phyloP scores from a whole-genome alignment of 176 grass and related monocot species.

The Aechmea fasciata region DNA sequence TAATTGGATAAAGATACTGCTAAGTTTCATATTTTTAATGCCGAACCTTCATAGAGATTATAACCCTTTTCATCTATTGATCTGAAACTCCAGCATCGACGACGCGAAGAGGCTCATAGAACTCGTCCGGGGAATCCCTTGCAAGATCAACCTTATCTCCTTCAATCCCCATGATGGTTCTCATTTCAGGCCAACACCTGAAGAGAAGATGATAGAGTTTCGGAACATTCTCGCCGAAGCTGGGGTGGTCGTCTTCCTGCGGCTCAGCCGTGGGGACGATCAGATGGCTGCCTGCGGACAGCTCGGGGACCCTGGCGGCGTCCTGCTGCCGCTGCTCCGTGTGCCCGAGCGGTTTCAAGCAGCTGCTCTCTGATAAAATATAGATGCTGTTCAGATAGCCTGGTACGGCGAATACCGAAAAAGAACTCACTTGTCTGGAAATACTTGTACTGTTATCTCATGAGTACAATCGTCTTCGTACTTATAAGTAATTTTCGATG shows the following conservation, averaged over 20 bases:
- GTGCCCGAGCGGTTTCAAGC: constrained; percentile 70
- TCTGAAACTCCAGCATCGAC: constrained; percentile 38
- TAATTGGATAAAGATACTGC: neutral
- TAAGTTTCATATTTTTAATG: too few relatives aligned
- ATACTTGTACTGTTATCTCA: too few relatives aligned
- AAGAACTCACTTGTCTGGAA: too few relatives aligned
- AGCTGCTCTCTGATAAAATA: constrained; percentile 29
- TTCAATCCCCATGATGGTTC: constrained; percentile 83
- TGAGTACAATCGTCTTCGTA: too few relatives aligned
- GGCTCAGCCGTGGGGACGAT: constrained; percentile 83
- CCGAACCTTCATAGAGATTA: too few relatives aligned
- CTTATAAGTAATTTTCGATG: too few relatives aligned
- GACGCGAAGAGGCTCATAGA: constrained; percentile 77
- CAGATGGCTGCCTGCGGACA: constrained; percentile 84
- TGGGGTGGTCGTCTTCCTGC: constrained; percentile 51
- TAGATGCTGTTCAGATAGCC: neutral
- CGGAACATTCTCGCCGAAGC: constrained; percentile 61
- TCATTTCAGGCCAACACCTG: constrained; percentile 68
- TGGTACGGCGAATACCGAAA: too few relatives aligned
- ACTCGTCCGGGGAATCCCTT: constrained; percentile 62
- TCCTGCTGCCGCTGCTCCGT: constrained; percentile 51
- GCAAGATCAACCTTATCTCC: constrained; percentile 90
- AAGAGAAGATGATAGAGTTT: constrained; percentile 80
- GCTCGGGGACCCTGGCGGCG: constrained; percentile 54
- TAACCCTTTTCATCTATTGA: neutral